A percentile compares a stretch with the other conserved stretches of the same genome.
Conservation (phyloP, 2,329 filamentous ascomycete species). For the Stylonectria norvegica region DNA sequence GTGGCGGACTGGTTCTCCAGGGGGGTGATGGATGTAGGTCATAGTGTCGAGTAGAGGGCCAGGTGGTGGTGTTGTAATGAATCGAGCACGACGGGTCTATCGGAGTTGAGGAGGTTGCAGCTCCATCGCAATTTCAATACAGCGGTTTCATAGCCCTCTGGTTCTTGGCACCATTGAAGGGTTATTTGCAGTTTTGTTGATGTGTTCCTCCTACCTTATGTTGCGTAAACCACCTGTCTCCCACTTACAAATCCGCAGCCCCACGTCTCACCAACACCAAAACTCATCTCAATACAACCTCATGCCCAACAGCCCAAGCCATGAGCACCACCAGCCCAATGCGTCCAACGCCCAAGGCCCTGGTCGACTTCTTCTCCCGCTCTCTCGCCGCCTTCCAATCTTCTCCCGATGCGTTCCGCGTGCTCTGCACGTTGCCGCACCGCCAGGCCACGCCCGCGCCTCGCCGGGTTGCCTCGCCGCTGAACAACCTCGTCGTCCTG, state of each 20-base stretch:
- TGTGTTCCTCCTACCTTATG: too few species aligned
- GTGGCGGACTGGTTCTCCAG: constrained; percentile 93
- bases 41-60: constrained; percentile 29
- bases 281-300: constrained; percentile 5
- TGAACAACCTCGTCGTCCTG: constrained; percentile 49
- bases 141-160: too few species aligned
- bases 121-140: too few species aligned
- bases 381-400: constrained; percentile 44
- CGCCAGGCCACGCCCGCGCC: constrained; percentile 4
- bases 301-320: constrained; percentile 1
- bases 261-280: constrained; percentile 16
- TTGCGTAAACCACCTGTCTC: too few species aligned
- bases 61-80: constrained; percentile 3
- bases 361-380: constrained; percentile 42
- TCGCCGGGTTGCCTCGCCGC: constrained; percentile 17
- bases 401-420: constrained; percentile 41
- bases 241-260: too few species aligned
- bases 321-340: constrained; percentile 12
- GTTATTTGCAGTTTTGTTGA: too few species aligned
- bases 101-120: constrained; percentile 24
- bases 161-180: too few species aligned
- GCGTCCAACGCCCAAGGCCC: constrained; percentile 22
- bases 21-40: constrained; percentile 72
- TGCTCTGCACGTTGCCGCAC: constrained; percentile 42
- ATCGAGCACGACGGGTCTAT: constrained; percentile 10